These are phyloP conservation scores for Exophiala mesophila DNA, from an alignment of 2,329 filamentous ascomycete species.

Conservation along the genomic window DNA sequence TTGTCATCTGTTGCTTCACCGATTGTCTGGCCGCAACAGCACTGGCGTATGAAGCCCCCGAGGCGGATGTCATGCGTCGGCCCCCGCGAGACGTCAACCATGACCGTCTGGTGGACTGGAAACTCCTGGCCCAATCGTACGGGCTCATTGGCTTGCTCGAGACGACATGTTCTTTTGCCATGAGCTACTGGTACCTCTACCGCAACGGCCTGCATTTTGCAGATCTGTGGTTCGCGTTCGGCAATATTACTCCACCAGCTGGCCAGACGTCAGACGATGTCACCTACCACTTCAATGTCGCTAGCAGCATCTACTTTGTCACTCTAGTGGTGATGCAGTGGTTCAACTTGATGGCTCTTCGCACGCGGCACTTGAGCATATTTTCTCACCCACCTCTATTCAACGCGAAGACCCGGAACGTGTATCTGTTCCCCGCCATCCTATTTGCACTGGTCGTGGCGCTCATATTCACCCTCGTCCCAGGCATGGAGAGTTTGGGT, in stretches of 20 bases:
- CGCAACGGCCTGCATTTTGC: conserved; percentile 61
- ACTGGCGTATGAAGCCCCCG: conserved; percentile 70
- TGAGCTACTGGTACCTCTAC: conserved; percentile 62
- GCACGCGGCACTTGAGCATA: conserved; percentile 61
- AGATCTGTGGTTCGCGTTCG: conserved; percentile 64
- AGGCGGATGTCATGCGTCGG: conserved; percentile 67
- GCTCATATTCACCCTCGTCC: conserved; percentile 63
- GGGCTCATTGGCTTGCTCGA: conserved; percentile 63
- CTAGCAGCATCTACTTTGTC: conserved; percentile 72
- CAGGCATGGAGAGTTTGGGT: conserved; percentile 57
- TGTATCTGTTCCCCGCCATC: conserved; percentile 66
- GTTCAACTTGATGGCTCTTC: conserved; percentile 68
- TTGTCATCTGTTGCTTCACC: conserved; percentile 58
- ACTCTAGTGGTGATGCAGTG: conserved; percentile 72
- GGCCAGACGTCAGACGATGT: conserved; percentile 49
- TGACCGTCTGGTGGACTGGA: conserved; percentile 68
- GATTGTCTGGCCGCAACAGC: conserved; percentile 69
- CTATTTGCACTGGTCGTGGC: conserved; percentile 64
- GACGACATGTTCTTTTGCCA: conserved; percentile 56
- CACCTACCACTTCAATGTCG: conserved; percentile 54
- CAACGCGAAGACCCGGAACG: conserved; percentile 61
- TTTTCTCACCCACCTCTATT: conserved; percentile 68
- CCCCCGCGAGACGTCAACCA: conserved; percentile 63
- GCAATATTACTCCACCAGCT: conserved; percentile 35
- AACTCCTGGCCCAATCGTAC: conserved; percentile 68